Conservation (phyloP, 305 asterid genomes). For the Plantago coronopus region DNA sequence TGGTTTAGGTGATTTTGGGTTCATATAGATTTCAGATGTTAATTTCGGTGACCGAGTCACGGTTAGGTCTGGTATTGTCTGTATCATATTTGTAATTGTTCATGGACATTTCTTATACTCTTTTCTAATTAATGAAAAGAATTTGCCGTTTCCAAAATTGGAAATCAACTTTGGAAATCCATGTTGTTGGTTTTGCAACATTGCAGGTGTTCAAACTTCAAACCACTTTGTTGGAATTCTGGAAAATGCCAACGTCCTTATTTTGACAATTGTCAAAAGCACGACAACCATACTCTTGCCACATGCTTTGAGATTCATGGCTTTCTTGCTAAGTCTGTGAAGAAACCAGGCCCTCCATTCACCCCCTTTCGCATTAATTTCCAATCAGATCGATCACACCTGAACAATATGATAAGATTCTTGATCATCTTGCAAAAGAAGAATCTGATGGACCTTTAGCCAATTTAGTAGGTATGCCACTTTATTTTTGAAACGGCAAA, state of each 20-base stretch:
- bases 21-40: too few species aligned
- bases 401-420: neutral
- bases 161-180: neutral
- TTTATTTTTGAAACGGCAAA: too few species aligned
- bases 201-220: neutral
- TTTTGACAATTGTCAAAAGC: neutral
- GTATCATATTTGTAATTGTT: too few species aligned
- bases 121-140: too few species aligned
- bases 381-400: neutral
- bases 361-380: neutral
- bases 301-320: neutral
- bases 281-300: neutral
- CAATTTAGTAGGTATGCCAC: slow-evolving; percentile 1
- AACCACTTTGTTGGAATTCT: neutral
- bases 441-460: neutral
- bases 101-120: too few species aligned
- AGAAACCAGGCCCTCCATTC: neutral
- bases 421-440: neutral
- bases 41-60: too few species aligned
- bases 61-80: too few species aligned
- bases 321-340: neutral
- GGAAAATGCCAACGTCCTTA: neutral
- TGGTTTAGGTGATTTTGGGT: too few species aligned
- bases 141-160: too few species aligned
- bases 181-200: neutral